Base-by-base conservation (phyloP, 352 stramenopile genomes). In the Phytophthora parvispora region DNA sequence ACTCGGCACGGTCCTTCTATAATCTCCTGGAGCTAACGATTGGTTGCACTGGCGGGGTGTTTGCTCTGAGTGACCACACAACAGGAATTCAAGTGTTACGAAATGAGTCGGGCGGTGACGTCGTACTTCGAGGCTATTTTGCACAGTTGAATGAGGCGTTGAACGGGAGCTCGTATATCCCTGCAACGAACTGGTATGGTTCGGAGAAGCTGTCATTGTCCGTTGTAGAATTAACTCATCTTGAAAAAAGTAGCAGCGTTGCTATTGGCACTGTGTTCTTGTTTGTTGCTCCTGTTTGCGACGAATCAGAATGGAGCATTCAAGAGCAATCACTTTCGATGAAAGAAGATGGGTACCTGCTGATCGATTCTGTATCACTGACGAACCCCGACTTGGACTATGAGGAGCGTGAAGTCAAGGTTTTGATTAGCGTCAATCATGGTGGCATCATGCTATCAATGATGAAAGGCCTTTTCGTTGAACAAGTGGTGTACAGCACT, bases 371-470 rank as follows among this genome's bases (percentile, higher is more conserved):
- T 0, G 22, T 91, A 5, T 76, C 59, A 1, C 34, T 90, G 6
- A 55, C 50, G 3, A 75, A 76, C 40, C 70, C 67, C 3, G 81
- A 91, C 32, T 24, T 73, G 13, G 42, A 79, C 1, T 65, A 65
- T 5, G 72, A 70, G 16, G 51, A 83, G 18, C 72, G 72, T 7
- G 69, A 85, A 25, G 49, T 91, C 18, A 61, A 65, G 6, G 43
- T 91, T 20, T 36, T 45, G 9, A 75, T 91, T 31, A 29, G 32
- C 2, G 82, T 75, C 12, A 60, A 43, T n/a, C 68, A 86, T 47
- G 81, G 80, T n/a, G 82, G 78, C 4, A 54, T 92, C n/a, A 86
- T 89, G 77, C 48, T 92, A 4, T 76, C 77, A 9, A 82, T 69
- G 28, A 83, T 63, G 25, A 38, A 43, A 32, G 84, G 81, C 0